phyloP scores from a whole-genome alignment of 2,329 filamentous ascomycete species.

The Beauveria brongniartii region DNA sequence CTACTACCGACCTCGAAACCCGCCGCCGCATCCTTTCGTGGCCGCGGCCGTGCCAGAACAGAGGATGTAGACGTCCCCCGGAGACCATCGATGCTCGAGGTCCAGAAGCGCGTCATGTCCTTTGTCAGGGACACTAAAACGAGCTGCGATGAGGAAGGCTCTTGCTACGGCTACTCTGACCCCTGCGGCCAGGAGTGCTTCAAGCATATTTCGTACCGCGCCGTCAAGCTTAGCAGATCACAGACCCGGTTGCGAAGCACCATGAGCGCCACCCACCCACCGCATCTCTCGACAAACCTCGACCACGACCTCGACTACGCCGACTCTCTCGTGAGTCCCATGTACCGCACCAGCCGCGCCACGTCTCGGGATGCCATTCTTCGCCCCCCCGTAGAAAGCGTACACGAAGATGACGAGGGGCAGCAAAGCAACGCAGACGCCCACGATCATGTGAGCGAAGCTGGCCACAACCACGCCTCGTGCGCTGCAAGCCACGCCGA shows the following conservation, averaged over 20 bases:
- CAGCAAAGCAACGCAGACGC: conserved; percentile 30
- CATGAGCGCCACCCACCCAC: conserved; percentile 26
- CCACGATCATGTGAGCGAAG: conserved; percentile 23
- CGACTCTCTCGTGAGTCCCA: conserved; percentile 24
- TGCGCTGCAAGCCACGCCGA: conserved; percentile 25
- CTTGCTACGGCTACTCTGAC: conserved; percentile 57
- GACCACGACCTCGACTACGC: conserved; percentile 22
- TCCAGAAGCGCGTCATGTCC: conserved; percentile 51
- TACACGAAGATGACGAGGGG: conserved; percentile 15
- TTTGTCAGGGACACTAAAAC: conserved; percentile 58
- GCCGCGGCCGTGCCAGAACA: conserved; percentile 18
- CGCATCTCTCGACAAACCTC: conserved; percentile 17
- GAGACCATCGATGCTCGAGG: conserved; percentile 45
- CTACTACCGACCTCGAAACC: conserved; percentile 29
- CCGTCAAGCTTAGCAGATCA: conserved; percentile 23
- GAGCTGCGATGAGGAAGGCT: conserved; percentile 52
- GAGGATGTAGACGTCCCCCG: conserved; percentile 26
- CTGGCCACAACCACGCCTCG: conserved; percentile 12
- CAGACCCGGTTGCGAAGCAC: conserved; percentile 34
- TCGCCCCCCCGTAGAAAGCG: conserved; percentile 12
- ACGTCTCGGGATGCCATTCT: conserved; percentile 30
- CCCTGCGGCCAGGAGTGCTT: conserved; percentile 60
- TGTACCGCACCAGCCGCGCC: conserved; percentile 29
- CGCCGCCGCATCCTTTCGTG: conserved; percentile 17
- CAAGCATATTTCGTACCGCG: conserved; percentile 43